A percentile compares a stretch with the other conserved stretches of the same genome.
These are phyloP conservation scores for Penicillium ochrochloron DNA, from an alignment of 495 filamentous ascomycete genomes.

Conservation along the genomic window DNA sequence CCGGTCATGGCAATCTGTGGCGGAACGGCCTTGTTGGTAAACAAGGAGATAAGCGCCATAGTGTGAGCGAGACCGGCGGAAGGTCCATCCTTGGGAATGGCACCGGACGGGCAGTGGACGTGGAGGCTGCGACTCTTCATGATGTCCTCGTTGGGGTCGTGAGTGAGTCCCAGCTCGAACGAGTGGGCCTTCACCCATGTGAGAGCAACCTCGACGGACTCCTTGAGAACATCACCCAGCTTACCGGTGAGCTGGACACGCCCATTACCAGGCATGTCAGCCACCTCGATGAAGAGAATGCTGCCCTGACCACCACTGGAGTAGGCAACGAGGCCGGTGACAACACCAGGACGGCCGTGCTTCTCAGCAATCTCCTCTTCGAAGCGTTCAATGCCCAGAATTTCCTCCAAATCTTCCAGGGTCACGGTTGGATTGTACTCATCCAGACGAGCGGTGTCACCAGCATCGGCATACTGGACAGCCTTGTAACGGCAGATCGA, in stretches of 20 bases:
- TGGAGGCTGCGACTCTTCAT: constrained; percentile 96
- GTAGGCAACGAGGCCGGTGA: constrained; percentile 98
- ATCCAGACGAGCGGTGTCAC: constrained; percentile 70
- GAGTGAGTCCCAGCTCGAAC: constrained; percentile 84
- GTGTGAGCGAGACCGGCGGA: constrained; percentile 94
- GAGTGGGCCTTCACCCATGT: constrained; percentile 97
- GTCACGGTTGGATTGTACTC: constrained; percentile 76
- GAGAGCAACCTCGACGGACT: constrained; percentile 93
- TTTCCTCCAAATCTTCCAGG: constrained; percentile 80
- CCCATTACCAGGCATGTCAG: constrained; percentile 93
- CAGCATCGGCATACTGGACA: constrained; percentile 89
- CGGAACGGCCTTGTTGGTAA: constrained; percentile 85
- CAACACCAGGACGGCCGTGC: constrained; percentile 84
- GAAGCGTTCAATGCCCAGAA: constrained; percentile 92
- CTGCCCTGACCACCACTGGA: constrained; percentile 89
- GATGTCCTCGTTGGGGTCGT: constrained; percentile 83
- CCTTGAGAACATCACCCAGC: constrained; percentile 96
- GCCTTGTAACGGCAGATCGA: constrained; percentile 94
- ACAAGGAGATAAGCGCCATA: constrained; percentile 88
- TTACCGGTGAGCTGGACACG: constrained; percentile 97
- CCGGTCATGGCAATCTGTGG: constrained; percentile 97
- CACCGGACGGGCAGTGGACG: constrained; percentile 93
- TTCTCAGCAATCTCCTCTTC: constrained; percentile 96
- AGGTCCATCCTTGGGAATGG: constrained; percentile 91
- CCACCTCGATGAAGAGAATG: constrained; percentile 98